Base-by-base conservation (phyloP, 192 early-diverging fungal genomes). In the Podila clonocystis region DNA sequence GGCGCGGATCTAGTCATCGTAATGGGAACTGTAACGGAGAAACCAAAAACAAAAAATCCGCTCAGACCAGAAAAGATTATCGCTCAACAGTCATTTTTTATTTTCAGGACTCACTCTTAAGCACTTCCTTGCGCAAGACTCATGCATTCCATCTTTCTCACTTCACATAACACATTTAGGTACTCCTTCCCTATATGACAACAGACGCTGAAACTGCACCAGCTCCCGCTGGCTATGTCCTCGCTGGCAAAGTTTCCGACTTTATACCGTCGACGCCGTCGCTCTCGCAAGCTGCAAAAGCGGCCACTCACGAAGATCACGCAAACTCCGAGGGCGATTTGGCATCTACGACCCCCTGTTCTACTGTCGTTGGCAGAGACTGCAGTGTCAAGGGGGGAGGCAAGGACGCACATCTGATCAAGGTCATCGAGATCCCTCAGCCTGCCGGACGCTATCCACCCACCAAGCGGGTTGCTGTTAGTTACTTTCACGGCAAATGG, bases 391-490 rank as follows among this genome's bases (percentile, higher is more conserved):
- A 74, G 58, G 33, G 33, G 1, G 22, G 60, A 26, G 34, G 2
- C 20, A 52, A 49, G 20, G 62, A 58, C 4, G 65, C 41, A 9
- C 65, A 72, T 31, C n/a, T 69, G 62, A 80, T 80, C 55, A 80
- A 71, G 29, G 77, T 80, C 1, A 48, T 80, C 34, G 77, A 80
- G 49, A 61, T 80, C 28, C 58, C 70, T n/a, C 77, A 80, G 28
- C 77, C 77, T n/a, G 69, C 48, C 9, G 77, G 71, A 61, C 60
- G 67, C 30, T 80, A 80, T 41, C 77, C 77, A 13, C 77, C 77
- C 0, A 50, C 58, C 52, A 80, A 69, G 38, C 61, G 77, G 15
- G 67, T 80, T 9, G 77, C 77, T 49, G 59, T 80, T 22, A 80
- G 52, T 50, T 59, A 65, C 45, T 80, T 67, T n/a, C 77, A 65